These are phyloP conservation scores for Mortierella sp. DNA, from an alignment of 371 early-diverging fungal species.

Conservation along the genomic window DNA sequence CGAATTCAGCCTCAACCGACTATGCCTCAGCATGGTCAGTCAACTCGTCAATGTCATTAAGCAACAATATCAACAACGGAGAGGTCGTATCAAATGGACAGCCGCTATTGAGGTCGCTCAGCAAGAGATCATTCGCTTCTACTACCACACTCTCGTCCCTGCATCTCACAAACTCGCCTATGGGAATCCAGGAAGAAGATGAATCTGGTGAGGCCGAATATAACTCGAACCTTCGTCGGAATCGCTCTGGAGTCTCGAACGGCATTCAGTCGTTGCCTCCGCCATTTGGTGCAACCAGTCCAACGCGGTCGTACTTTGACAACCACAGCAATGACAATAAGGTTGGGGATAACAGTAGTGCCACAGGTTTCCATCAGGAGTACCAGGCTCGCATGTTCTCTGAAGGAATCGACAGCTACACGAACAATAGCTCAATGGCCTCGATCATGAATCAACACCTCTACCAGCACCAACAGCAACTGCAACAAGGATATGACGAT, in stretches of 20 bases:
- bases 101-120: too few relatives aligned
- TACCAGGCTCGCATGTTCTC: slow-evolving; percentile 30
- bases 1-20: slow-evolving; percentile 25
- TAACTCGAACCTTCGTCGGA: slow-evolving; percentile 13
- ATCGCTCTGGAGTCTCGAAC: slow-evolving; percentile 16
- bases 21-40: slow-evolving; percentile 25
- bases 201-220: slow-evolving; percentile 10
- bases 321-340: too few relatives aligned
- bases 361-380: slow-evolving; percentile 5
- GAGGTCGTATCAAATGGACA: too few relatives aligned
- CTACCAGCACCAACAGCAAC: slow-evolving; percentile 11
- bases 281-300: not conserved
- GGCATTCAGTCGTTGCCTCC: not conserved
- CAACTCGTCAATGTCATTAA: slow-evolving; percentile 4
- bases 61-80: not conserved
- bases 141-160: slow-evolving; percentile 15
- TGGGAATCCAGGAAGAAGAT: slow-evolving; percentile 35
- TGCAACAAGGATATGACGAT: slow-evolving; percentile 27
- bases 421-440: slow-evolving; percentile 15
- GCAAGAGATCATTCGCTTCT: slow-evolving; percentile 27
- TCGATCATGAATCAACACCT: slow-evolving; percentile 6
- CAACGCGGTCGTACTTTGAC: slow-evolving; percentile 9
- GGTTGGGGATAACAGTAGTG: not conserved
- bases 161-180: not conserved
- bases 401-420: slow-evolving; percentile 37